Evolutionary conservation across 148 eudicot genomes (phyloP).

Genomic region (Simmondsia chinensis): DNA sequence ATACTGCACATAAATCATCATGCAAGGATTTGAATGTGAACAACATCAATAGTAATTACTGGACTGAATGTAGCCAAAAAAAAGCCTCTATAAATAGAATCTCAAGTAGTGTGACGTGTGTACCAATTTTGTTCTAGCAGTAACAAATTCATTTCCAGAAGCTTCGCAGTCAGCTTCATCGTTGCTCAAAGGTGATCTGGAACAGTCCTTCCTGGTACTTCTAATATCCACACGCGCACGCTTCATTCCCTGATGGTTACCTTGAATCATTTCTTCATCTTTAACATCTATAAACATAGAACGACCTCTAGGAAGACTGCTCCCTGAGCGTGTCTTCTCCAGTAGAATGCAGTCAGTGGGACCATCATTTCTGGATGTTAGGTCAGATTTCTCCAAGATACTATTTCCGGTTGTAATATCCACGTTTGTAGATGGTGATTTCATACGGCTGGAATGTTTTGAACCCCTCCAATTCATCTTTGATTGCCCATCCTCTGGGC

Average conservation of each 20-base stretch:
- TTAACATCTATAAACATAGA: conserved; percentile 26
- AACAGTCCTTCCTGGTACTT: conserved; percentile 52
- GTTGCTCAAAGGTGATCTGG: conserved; percentile 48
- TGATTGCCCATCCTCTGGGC: conserved; percentile 29
- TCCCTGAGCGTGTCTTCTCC: conserved; percentile 28
- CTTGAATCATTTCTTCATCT: conserved; percentile 46
- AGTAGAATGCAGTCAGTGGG: conserved; percentile 42
- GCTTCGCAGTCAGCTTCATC: conserved; percentile 47
- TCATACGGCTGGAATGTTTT: conserved; percentile 32
- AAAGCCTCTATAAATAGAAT: not conserved
- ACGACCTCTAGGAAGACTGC: conserved; percentile 18
- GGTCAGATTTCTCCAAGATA: conserved; percentile 13
- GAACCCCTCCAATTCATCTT: conserved; percentile 27
- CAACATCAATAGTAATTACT: too few species aligned
- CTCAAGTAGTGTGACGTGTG: not conserved
- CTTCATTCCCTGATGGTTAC: conserved; percentile 40
- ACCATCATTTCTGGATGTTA: conserved; percentile 17
- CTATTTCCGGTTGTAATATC: conserved; percentile 21
- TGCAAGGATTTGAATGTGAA: too few species aligned
- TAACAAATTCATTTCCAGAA: conserved; percentile 71
- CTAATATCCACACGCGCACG: conserved; percentile 42
- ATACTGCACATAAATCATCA: not conserved
- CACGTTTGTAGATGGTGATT: conserved; percentile 37
- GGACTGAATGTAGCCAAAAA: not conserved
- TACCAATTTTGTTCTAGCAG: conserved; percentile 95